Evolutionary conservation across 345 rosid genomes (phyloP).

Genomic region (Eucalyptus tenuipes): DNA sequence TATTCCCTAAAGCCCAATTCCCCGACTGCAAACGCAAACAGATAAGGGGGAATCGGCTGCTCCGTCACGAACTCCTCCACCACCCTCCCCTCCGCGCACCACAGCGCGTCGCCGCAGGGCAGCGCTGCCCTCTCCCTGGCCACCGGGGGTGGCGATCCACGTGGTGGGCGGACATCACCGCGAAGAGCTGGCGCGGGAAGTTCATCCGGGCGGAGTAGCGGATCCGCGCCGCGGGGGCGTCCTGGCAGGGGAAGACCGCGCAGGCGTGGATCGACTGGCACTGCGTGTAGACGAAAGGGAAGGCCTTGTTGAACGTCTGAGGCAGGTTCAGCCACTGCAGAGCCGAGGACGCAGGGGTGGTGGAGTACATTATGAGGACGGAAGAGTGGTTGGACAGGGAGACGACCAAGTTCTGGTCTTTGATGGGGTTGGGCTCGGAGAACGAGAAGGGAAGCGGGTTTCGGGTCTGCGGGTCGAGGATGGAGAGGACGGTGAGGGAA

Average conservation of each 20-base stretch:
- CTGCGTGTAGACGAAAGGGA: conserved; percentile 77
- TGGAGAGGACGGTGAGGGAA: conserved; percentile 22
- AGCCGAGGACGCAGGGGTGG: conserved; percentile 65
- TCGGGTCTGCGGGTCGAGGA: conserved; percentile 16
- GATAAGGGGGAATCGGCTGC: conserved; percentile 80
- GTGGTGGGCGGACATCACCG: conserved; percentile 81
- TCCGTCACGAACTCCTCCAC: conserved; percentile 88
- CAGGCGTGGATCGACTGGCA: conserved; percentile 88
- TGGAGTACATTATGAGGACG: conserved; percentile 33
- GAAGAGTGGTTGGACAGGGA: conserved; percentile 31
- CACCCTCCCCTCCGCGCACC: conserved; percentile 64
- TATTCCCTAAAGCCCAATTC: conserved; percentile 66
- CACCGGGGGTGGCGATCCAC: conserved; percentile 49
- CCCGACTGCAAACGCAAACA: conserved; percentile 89
- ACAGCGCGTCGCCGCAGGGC: conserved; percentile 11
- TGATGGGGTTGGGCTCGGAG: conserved; percentile 33
- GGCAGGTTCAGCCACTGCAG: conserved; percentile 81
- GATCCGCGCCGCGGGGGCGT: conserved; percentile 81
- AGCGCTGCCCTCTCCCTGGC: conserved; percentile 26
- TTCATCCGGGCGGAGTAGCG: conserved; percentile 50
- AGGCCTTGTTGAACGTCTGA: conserved; percentile 50
- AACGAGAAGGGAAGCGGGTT: conserved; percentile 27
- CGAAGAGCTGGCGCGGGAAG: conserved; percentile 56
- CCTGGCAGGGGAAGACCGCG: conserved; percentile 86
- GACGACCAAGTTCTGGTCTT: conserved; percentile 32